A percentile compares a stretch with the other conserved stretches of the same genome.
Conservation (phyloP, 176 grass and related monocot species). For the Lolium rigidum region DNA sequence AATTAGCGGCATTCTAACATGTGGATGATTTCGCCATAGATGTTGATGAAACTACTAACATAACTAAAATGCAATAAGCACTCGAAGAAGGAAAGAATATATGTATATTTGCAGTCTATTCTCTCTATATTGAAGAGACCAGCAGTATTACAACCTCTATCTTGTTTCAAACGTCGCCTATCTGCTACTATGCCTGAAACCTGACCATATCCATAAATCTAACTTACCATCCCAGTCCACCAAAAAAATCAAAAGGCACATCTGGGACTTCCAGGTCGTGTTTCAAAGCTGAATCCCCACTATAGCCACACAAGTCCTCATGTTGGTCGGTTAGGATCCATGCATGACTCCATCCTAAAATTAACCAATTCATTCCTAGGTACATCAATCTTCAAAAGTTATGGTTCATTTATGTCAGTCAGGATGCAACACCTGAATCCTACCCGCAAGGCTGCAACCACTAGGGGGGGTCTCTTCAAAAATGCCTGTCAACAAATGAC, state of each 20-base stretch:
- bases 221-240: not conserved
- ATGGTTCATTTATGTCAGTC: not conserved
- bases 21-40: no score
- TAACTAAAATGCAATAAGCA: no score
- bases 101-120: no score
- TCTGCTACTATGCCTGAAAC: not conserved
- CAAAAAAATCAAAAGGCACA: slow-evolving; percentile 17
- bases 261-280: not conserved
- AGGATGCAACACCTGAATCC: not conserved
- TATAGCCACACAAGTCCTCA: not conserved
- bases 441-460: not conserved
- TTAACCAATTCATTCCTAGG: not conserved
- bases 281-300: slow-evolving; percentile 21
- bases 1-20: no score
- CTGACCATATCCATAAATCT: not conserved
- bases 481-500: slow-evolving; percentile 19
- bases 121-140: no score
- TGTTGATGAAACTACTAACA: no score
- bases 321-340: slow-evolving; percentile 29
- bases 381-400: slow-evolving; percentile 13
- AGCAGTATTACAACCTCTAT: not conserved
- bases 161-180: not conserved
- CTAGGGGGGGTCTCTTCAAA: not conserved
- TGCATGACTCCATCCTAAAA: slow-evolving; percentile 24
- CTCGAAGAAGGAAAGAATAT: no score